Percentiles rank a stretch among this genome's conserved stretches.
Evolutionary conservation across 1,284 basidiomycete species (phyloP).

Genomic region (Wolfiporia cocos): DNA sequence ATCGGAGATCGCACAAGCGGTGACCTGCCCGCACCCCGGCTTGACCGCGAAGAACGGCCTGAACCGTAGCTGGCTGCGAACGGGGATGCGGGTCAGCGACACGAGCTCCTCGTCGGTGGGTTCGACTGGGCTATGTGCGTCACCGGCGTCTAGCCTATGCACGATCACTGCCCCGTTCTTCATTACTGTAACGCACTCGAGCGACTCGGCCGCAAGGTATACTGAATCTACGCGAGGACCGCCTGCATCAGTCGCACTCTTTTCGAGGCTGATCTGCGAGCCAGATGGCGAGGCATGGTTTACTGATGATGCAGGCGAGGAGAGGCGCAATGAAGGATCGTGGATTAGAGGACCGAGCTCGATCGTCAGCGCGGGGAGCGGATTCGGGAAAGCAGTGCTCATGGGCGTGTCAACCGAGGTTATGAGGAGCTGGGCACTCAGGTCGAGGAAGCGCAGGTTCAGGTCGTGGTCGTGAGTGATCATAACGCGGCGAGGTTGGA

Average conservation of each 20-base stretch:
- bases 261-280: neutral
- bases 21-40: slow-evolving; percentile 42
- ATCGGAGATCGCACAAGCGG: slow-evolving; percentile 58
- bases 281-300: slow-evolving; percentile 9
- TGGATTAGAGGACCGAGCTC: slow-evolving; percentile 45
- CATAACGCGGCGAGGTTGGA: slow-evolving; percentile 65
- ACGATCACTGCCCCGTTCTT: slow-evolving; percentile 63
- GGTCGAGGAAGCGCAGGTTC: slow-evolving; percentile 63
- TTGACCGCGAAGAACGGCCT: slow-evolving; percentile 58
- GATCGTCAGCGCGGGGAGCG: slow-evolving; percentile 59
- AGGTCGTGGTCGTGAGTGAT: slow-evolving; percentile 60
- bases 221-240: slow-evolving; percentile 37
- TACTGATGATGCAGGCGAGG: slow-evolving; percentile 8
- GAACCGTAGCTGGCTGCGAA: slow-evolving; percentile 38
- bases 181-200: slow-evolving; percentile 63
- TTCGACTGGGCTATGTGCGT: slow-evolving; percentile 16
- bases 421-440: slow-evolving; percentile 62
- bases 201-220: slow-evolving; percentile 55
- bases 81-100: slow-evolving; percentile 38
- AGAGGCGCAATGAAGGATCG: slow-evolving; percentile 33
- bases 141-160: slow-evolving; percentile 40
- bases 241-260: slow-evolving; percentile 4
- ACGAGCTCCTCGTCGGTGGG: slow-evolving; percentile 39
- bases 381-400: slow-evolving; percentile 52
- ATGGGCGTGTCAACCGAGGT: slow-evolving; percentile 37